Evolutionary conservation across 441 rosid species (phyloP), one percentile per base, ranked within the genome.

Genomic region (Adansonia grandidieri): DNA sequence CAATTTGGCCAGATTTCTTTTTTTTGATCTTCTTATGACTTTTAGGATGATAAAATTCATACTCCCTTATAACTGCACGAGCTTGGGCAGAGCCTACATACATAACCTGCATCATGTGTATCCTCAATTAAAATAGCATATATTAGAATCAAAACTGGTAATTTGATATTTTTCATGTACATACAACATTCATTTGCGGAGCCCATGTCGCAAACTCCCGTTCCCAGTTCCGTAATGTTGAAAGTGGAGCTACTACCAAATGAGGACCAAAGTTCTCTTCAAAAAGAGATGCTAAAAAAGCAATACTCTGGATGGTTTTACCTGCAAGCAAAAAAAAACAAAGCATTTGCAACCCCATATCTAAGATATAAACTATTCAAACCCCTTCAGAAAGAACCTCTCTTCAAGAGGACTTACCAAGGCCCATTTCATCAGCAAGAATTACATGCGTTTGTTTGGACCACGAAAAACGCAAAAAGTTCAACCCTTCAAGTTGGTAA

Each of bases 401-500:
- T 22, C 32, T 50, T 61, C 50, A 45, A 51, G 20, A 81, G 76
- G 56, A 82, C 83, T 85, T 85, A 95, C 99, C 99, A 76, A 97
- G 91, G 67, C 98, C 99, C 98, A 97, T 97, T 86, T 97, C 99
- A 90, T 97, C 99, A 73, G 99, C 99, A 81, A 97, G 98, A 81
- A 97, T 95, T 48, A 93, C 99, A 86, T 97, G 98, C 0, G 98
- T 97, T 77, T 93, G 97, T 80, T 95, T 95, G 78, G 98, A 93
- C 97, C 98, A 95, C 19, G 99, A 93, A 84, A 91, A 97, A 54
- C 98, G 93, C 82, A 97, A 77, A 87, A 97, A 97, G 78, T 97
- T 97, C 81, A 97, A 87, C 62, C 99, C 98, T 88, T 95, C 98
- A 78, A 97, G 91, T 86, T 97, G 99, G 86, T 97, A 97, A 1